These are phyloP conservation scores for Xylariales sp. DNA, from an alignment of 2,329 filamentous ascomycete genomes.

Conservation along the genomic window DNA sequence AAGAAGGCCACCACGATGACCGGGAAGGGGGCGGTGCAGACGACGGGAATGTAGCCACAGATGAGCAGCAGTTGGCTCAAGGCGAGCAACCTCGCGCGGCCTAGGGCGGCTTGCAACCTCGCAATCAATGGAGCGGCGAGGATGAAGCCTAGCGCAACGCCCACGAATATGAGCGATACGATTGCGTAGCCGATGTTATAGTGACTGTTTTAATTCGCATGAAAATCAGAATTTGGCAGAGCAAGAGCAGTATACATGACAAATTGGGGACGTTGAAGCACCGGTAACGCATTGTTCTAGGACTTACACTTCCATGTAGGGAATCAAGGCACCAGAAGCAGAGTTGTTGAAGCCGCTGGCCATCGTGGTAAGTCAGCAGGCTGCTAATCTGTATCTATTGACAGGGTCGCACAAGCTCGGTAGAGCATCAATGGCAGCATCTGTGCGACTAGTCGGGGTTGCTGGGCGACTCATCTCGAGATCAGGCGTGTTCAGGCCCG, in stretches of 20 bases:
- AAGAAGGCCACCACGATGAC: conserved; percentile 66
- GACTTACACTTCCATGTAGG: conserved; percentile 68
- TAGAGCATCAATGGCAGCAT: conserved; percentile 40
- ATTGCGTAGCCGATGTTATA: conserved; percentile 74
- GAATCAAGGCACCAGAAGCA: conserved; percentile 73
- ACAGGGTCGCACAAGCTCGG: conserved; percentile 59
- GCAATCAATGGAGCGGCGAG: conserved; percentile 67
- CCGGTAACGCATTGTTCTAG: too few relatives aligned
- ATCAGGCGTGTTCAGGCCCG: conserved; percentile 14
- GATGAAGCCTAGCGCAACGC: conserved; percentile 74
- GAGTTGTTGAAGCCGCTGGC: conserved; percentile 70
- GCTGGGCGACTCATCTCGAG: conserved; percentile 48
- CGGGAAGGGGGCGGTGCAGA: conserved; percentile 65
- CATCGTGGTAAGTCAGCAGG: conserved; percentile 62
- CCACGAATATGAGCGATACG: conserved; percentile 78
- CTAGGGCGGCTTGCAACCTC: conserved; percentile 54
- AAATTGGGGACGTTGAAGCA: too few relatives aligned
- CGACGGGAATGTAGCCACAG: conserved; percentile 60
- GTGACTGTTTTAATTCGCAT: conserved; percentile 32
- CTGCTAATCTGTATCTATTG: conserved; percentile 66
- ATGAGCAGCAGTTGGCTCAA: conserved; percentile 53
- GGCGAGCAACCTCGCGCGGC: conserved; percentile 61
- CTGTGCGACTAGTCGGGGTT: conserved; percentile 18
- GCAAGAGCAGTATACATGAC: too few relatives aligned
- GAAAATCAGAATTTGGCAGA: conserved; percentile 1